Evolutionary conservation across 352 stramenopile species (phyloP), one percentile per base, ranked within the genome.

Genomic region (Peronospora belbahrii): DNA sequence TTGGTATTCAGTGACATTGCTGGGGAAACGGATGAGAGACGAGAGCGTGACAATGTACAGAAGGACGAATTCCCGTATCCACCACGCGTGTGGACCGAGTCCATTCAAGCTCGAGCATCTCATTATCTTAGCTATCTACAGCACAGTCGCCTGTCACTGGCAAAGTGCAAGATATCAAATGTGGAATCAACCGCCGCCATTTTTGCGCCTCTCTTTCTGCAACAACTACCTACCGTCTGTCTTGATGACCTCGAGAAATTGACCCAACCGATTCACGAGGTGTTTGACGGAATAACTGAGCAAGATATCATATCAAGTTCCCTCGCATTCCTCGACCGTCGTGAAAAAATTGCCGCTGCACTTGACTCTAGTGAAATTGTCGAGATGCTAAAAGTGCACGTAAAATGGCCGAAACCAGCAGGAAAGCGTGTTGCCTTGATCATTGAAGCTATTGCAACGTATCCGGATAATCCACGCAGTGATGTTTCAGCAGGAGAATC

Each of bases 331-430:
- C 38, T 78, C 7, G 25, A 51, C 2, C 41, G 38, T 13, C 61
- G 57, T 0, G 67, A 76, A 0, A 14, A 39, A n/a, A 51, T 67
- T 14, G 32, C 53, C 2, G 40, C 41, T 17, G 15, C 39, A 8
- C 40, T 84, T 8, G 58, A 67, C 22, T 55, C 50, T 1, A 65
- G 62, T 18, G 62, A 77, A 34, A 63, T 85, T 36, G 61, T 85
- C 24, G 76, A 88, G 46, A 65, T 85, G 66, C 67, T 88, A 18
- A 88, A 88, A 56, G 58, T 63, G 36, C 78, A 84, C 39, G 71
- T 88, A 22, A 88, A 88, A 43, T 85, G 73, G 73, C 66, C 76
- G 9, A 85, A 85, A 36, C 68, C 73, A 1, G 69, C 64, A 27
- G 73, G 73, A 42, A 88, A 88, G 56, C 70, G 73, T 7, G 67